Evolutionary conservation across 2,329 filamentous ascomycete genomes (phyloP).

Genomic region (Endothia cerciana): DNA sequence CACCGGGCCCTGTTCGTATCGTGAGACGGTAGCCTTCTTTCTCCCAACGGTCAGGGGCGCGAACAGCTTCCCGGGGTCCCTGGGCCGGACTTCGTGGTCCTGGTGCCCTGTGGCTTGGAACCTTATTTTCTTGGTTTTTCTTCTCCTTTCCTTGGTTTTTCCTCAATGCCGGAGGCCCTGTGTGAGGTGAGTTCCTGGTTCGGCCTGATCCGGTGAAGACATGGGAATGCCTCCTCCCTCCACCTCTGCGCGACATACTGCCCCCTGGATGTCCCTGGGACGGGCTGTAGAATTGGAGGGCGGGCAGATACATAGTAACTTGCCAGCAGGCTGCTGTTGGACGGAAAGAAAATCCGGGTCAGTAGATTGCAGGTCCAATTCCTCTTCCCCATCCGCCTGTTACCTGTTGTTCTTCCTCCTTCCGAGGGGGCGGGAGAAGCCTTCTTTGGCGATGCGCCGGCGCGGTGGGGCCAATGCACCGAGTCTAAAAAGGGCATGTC

Average conservation of each 20-base stretch:
- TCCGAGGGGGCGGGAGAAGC: no score
- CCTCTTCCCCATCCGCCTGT: no score
- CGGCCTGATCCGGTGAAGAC: no score
- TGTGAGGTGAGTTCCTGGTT: no score
- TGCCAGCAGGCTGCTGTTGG: not conserved
- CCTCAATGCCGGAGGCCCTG: not conserved
- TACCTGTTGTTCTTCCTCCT: not conserved
- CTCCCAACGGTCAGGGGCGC: not conserved
- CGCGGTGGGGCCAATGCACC: no score
- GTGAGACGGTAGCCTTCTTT: constrained; percentile 14
- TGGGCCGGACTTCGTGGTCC: not conserved
- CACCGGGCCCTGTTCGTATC: not conserved
- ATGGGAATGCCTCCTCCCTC: no score
- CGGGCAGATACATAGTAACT: not conserved
- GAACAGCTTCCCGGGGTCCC: not conserved
- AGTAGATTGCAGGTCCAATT: not conserved
- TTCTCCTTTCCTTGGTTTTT: not conserved
- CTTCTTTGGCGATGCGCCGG: no score
- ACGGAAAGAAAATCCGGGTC: not conserved
- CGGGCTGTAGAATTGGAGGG: not conserved
- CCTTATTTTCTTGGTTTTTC: not conserved
- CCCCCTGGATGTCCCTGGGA: not conserved
- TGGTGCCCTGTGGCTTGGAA: not conserved
- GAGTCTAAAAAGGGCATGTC: not conserved
- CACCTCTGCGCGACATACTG: not conserved